phyloP scores from a whole-genome alignment of 208 protist species.

The Acanthamoeba castellanii region DNA sequence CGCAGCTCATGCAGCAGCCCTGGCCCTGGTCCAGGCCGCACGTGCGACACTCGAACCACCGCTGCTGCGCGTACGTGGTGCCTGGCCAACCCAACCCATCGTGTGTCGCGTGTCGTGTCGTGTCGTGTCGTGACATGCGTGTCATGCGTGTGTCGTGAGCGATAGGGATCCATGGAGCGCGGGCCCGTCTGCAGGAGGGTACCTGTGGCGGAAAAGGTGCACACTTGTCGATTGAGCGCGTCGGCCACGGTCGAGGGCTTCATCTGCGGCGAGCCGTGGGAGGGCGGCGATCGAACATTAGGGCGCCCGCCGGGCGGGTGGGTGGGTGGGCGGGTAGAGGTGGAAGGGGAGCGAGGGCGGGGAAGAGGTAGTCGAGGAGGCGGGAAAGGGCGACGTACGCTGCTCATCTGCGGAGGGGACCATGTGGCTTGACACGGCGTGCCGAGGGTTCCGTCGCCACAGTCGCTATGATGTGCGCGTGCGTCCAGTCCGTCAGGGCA shows the following conservation, averaged over 20 bases:
- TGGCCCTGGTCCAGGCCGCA: neutral
- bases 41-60: neutral
- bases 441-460: neutral
- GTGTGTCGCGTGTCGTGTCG: neutral
- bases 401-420: neutral
- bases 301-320: too few relatives aligned
- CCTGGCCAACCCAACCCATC: neutral
- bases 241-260: neutral
- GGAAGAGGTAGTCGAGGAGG: too few relatives aligned
- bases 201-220: neutral
- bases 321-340: too few relatives aligned
- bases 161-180: too few relatives aligned
- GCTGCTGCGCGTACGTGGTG: neutral
- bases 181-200: neutral
- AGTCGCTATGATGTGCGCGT: neutral
- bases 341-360: too few relatives aligned
- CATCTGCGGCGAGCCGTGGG: neutral
- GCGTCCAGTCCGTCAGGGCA: too few relatives aligned
- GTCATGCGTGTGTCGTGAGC: neutral
- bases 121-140: too few relatives aligned
- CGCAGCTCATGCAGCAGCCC: slow-evolving; percentile 9
- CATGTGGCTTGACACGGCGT: slow-evolving; percentile 7
- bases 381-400: neutral
- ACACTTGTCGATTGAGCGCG: neutral
- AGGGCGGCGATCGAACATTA: too few relatives aligned